Evolutionary conservation across 495 filamentous ascomycete genomes (phyloP), one percentile per base, ranked within the genome.

Genomic region (Xylaria grammica): DNA sequence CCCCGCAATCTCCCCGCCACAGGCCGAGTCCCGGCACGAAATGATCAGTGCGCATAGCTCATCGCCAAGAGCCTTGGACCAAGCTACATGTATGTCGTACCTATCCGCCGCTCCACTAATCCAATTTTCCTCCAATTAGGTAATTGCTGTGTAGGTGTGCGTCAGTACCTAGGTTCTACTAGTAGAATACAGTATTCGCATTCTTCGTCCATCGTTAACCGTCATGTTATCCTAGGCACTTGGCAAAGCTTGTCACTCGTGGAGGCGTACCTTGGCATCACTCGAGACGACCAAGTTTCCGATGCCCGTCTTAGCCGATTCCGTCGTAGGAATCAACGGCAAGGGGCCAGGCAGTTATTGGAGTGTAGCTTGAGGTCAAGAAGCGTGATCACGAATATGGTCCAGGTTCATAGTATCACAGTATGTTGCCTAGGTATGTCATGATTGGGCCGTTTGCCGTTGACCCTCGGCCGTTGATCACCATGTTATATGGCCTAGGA

Each of bases 241-340:
- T 74, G 72, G 72, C 72, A 74, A 74, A 72, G 72, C 72, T 74
- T 74, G 62, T 74, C 69, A 67, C 67, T 67, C 72, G 67, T 74
- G 69, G 72, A 54, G 36, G 46, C 61, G 27, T 58, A 54, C 5
- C 69, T 74, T 72, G 69, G 71, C 69, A 66, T 65, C 30, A n/a
- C 53, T 20, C 52, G 19, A 62, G 45, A 27, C 26, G 42, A 27
- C 19, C 20, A 50, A 32, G 20, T 51, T 51, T 32, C 36, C 22
- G 30, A 40, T 52, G 32, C 48, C 58, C 58, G 58, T 52, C 58
- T 61, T 61, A 46, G 59, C 59, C 32, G 20, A 17, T 40, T 27
- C 24, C 40, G 45, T 15, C 11, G 44, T 38, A 10, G 17, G 30
- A 13, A 38, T 49, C 58, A 50, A 60, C 30, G 3, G 29, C 57